Evolutionary conservation across 495 filamentous ascomycete species (phyloP), one percentile per base, ranked within the genome.

Genomic region (Neurospora tetrasperma): DNA sequence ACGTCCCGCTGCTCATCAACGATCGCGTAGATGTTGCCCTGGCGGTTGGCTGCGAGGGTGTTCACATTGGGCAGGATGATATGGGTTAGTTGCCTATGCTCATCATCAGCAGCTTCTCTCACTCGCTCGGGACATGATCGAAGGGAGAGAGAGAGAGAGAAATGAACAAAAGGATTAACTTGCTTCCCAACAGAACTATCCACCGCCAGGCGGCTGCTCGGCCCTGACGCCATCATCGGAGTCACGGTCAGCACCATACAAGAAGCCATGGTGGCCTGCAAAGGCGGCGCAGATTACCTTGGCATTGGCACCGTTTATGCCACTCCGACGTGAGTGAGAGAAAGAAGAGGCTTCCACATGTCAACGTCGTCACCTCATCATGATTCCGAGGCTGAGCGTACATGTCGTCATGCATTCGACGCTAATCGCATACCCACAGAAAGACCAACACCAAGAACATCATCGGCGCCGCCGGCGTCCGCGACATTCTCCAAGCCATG

Each of bases 31-130:
- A 97, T 83, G 92, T 99, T 20, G 94, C 94, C 31, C 84, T 96
- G 39, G 96, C 93, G 18, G 87, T 92, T 59, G 91, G 89, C 7
- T 94, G 90, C 46, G 95, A 97, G 79, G 96, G 96, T 62, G 92
- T 97, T 16, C 95, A 99, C 80, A 86, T 99, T 48, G 95, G 96
- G 41, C 95, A 97, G 81, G 93, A 97, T 87, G 95, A 99, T 82
- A 90, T 97, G 85, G 86, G 92, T 94, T 81, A 71, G 86, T 79
- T 8, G 27, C 31, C 69, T 20, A 42, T 76, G 66, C 48, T 35
- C 38, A 23, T 69, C 39, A 39, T 4, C 39, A 39, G 39, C 48
- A 27, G 48, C 48, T 27, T 54, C 11, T 42, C 20, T 70, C 31
- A 23, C 20, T 62, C 69, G 39, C 70, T 10, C 68, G 27, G 48